These are phyloP conservation scores for Hippophae gyantsensis DNA, from an alignment of 306 rosid genomes.

Conservation along the genomic window DNA sequence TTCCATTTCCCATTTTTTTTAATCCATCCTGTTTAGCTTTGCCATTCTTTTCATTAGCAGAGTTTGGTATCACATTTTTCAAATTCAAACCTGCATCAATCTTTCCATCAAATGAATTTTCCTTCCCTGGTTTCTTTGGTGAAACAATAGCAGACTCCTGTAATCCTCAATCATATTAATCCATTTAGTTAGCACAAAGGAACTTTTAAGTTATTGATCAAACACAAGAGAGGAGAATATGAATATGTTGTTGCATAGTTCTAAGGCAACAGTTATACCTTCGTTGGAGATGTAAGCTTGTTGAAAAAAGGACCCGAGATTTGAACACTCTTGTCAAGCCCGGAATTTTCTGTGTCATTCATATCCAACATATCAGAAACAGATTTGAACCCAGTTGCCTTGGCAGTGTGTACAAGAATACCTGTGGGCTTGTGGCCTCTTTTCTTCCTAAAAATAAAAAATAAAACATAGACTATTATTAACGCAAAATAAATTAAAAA, in stretches of 20 bases:
- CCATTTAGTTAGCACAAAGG: neutral
- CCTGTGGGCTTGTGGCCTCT: constrained; percentile 71
- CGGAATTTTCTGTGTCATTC: constrained; percentile 19
- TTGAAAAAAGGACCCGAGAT: constrained; percentile 8
- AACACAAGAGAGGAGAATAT: constrained; percentile 1
- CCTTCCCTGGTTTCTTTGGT: constrained; percentile 40
- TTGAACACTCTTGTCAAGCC: constrained; percentile 8
- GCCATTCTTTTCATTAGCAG: constrained; percentile 22
- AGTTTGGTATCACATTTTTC: constrained; percentile 3
- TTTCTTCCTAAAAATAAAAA: constrained; percentile 38
- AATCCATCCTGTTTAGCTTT: constrained; percentile 38
- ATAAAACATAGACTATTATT: constrained; percentile 12
- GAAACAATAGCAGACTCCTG: constrained; percentile 28
- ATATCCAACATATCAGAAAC: constrained; percentile 47
- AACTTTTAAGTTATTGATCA: neutral
- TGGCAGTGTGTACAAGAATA: constrained; percentile 31
- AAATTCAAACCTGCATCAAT: constrained; percentile 16
- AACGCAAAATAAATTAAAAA: neutral
- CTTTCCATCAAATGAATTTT: constrained; percentile 41
- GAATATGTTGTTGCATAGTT: neutral
- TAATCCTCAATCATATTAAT: neutral
- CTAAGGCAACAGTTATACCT: constrained; percentile 21
- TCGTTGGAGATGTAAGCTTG: constrained; percentile 7
- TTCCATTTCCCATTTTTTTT: constrained; percentile 49
- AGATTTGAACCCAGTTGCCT: constrained; percentile 45